Conservation (phyloP, 2,329 filamentous ascomycete genomes). For the Venturia aucupariae region DNA sequence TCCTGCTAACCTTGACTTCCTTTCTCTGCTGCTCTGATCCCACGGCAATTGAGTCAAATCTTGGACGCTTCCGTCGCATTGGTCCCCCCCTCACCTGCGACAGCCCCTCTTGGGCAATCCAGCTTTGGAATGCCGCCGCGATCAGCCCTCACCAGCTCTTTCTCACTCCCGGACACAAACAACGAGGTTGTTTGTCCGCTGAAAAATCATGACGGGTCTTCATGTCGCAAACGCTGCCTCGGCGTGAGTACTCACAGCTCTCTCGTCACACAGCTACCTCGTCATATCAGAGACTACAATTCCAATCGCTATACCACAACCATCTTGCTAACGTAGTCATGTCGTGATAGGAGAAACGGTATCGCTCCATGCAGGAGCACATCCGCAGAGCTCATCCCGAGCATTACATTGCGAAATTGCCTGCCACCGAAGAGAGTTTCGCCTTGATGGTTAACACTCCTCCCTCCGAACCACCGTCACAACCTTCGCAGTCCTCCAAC, state of each 20-base stretch:
- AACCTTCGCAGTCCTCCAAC: conserved; percentile 35
- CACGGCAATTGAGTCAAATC: background rate
- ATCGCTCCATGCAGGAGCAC: conserved; percentile 98
- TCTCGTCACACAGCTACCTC: background rate
- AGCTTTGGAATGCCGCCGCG: conserved; percentile 76
- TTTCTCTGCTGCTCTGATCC: background rate
- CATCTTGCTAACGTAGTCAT: background rate
- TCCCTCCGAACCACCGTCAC: conserved; percentile 59
- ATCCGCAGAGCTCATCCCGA: conserved; percentile 94
- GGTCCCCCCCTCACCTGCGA: background rate
- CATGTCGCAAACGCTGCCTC: conserved; percentile 93
- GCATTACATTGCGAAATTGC: conserved; percentile 95
- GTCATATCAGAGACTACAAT: background rate
- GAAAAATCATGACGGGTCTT: conserved; percentile 90
- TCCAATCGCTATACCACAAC: background rate
- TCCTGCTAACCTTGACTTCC: background rate
- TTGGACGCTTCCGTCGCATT: background rate
- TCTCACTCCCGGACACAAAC: conserved; percentile 83
- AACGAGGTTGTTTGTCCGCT: conserved; percentile 97
- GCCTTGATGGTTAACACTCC: conserved; percentile 89
- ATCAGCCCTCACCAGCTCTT: conserved; percentile 78
- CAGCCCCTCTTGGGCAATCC: conserved; percentile 43
- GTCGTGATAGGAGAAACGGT: conserved; percentile 69
- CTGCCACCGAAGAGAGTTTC: conserved; percentile 97
- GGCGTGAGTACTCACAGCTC: conserved; percentile 63